These are phyloP conservation scores for Rutstroemia sp. DNA, from an alignment of 2,329 filamentous ascomycete genomes.

Conservation along the genomic window DNA sequence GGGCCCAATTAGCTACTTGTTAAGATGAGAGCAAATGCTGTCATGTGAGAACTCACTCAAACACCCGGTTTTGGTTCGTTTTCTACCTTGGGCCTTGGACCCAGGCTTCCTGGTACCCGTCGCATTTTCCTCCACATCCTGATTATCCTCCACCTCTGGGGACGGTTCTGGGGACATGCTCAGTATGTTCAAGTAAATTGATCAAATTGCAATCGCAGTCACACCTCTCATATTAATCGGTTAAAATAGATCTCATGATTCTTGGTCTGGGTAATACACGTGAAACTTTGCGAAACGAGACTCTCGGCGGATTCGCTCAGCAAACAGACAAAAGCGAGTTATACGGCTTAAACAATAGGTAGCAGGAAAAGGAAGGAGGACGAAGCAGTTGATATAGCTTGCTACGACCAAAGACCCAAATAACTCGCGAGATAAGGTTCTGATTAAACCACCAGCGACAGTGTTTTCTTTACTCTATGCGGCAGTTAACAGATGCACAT, in stretches of 20 bases:
- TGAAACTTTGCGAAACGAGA: constrained; percentile 1
- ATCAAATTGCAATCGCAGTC: not conserved
- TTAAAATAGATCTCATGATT: constrained; percentile 2
- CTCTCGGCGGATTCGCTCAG: not conserved
- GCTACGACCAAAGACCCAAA: too few species aligned
- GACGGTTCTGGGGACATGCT: not conserved
- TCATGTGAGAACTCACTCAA: constrained; percentile 54
- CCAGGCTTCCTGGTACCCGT: constrained; percentile 18
- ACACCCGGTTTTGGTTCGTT: constrained; percentile 84
- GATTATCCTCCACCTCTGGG: not conserved
- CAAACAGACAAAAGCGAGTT: too few species aligned
- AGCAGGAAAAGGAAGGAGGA: not conserved
- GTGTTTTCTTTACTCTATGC: too few species aligned
- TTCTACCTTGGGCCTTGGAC: constrained; percentile 24
- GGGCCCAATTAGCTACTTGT: not conserved
- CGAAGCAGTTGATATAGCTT: too few species aligned
- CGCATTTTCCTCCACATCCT: not conserved
- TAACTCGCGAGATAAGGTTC: too few species aligned
- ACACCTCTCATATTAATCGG: not conserved
- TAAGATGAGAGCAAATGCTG: not conserved
- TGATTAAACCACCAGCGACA: too few species aligned
- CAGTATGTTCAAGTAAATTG: not conserved
- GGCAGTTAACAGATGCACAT: too few species aligned
- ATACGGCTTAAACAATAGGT: not conserved
- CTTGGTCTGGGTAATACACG: not conserved